Evolutionary conservation across 352 stramenopile genomes (phyloP).

Genomic region (Phytophthora crassamura): DNA sequence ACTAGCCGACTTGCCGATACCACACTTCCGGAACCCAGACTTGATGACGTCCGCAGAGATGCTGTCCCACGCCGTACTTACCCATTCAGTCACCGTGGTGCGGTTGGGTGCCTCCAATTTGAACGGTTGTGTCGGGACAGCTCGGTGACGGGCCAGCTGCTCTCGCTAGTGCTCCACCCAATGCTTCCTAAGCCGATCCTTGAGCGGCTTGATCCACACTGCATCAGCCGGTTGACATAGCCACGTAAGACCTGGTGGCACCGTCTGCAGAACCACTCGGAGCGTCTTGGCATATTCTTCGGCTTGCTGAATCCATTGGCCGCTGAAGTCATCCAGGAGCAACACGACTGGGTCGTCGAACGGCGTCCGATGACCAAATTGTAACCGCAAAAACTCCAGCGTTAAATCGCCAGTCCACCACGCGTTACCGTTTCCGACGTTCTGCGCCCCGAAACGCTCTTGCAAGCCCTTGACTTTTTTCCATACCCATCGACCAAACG

Average conservation of each 20-base stretch:
- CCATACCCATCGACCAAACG: conserved; percentile 33
- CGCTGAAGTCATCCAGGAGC: conserved; percentile 27
- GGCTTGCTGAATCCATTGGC: conserved; percentile 7
- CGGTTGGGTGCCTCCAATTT: background rate
- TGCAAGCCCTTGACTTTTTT: conserved; percentile 41
- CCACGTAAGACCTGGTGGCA: conserved; percentile 33
- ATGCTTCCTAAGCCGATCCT: conserved; percentile 12
- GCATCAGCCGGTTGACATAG: conserved; percentile 32
- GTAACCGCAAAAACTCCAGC: no score
- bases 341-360: conserved; percentile 32
- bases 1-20: background rate
- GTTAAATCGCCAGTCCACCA: no score
- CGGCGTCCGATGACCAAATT: conserved; percentile 29
- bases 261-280: conserved; percentile 25
- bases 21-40: background rate
- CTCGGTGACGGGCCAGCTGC: conserved; percentile 10
- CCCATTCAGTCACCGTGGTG: background rate
- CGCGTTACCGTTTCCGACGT: no score
- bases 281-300: conserved; percentile 3
- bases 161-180: conserved; percentile 21
- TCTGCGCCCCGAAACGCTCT: no score
- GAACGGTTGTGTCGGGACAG: background rate
- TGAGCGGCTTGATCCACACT: conserved; percentile 38
- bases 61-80: background rate
- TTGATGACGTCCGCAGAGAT: background rate